phyloP scores from a whole-genome alignment of 371 early-diverging fungal species.

The Syncephalastrum monosporum region DNA sequence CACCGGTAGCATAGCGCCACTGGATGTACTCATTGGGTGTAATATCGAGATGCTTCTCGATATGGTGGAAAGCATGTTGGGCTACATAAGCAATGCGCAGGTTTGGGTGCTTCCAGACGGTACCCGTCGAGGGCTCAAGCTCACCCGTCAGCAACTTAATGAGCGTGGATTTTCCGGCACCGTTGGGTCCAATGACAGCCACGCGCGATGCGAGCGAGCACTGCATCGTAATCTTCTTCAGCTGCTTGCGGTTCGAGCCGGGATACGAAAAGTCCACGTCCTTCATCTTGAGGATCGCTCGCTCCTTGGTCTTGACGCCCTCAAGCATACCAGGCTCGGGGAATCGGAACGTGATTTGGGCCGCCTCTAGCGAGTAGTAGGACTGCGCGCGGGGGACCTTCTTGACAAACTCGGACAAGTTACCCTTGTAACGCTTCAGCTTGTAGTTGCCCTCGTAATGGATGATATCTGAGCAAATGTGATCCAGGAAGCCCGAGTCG shows the following conservation, averaged over 20 bases:
- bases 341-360: slow-evolving; percentile 56
- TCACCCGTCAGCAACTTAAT: slow-evolving; percentile 82
- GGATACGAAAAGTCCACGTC: slow-evolving; percentile 67
- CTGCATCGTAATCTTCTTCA: slow-evolving; percentile 56
- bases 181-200: slow-evolving; percentile 71
- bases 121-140: slow-evolving; percentile 31
- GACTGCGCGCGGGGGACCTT: slow-evolving; percentile 73
- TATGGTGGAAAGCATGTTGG: slow-evolving; percentile 78
- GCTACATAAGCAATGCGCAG: slow-evolving; percentile 74
- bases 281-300: slow-evolving; percentile 63
- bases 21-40: slow-evolving; percentile 69
- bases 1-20: slow-evolving; percentile 68
- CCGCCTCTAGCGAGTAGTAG: slow-evolving; percentile 63
- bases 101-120: slow-evolving; percentile 55
- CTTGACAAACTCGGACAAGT: slow-evolving; percentile 79
- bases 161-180: slow-evolving; percentile 67
- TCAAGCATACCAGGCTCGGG: slow-evolving; percentile 71
- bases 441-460: slow-evolving; percentile 71
- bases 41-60: slow-evolving; percentile 63
- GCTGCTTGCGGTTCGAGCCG: slow-evolving; percentile 47
- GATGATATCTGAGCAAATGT: slow-evolving; percentile 76
- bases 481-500: slow-evolving; percentile 84
- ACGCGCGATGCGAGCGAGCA: slow-evolving; percentile 69
- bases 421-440: slow-evolving; percentile 78
- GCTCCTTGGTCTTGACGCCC: slow-evolving; percentile 71